phyloP scores from a whole-genome alignment of 2,329 filamentous ascomycete genomes.

The Fusarium globosum region DNA sequence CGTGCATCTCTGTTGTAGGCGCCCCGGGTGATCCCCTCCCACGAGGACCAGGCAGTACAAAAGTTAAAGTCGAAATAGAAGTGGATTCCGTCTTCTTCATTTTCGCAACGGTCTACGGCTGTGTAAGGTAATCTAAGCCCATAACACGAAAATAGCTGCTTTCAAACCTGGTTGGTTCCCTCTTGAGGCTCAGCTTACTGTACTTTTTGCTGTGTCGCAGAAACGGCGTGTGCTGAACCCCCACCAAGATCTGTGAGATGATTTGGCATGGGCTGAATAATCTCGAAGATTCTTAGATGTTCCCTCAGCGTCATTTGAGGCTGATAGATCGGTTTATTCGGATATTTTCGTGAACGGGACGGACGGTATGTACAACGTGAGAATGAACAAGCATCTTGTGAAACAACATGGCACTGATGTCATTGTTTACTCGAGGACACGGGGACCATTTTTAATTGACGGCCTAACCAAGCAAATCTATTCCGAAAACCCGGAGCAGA shows the following conservation, averaged over 20 bases:
- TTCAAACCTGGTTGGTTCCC: constrained; percentile 25
- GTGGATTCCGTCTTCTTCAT: background rate
- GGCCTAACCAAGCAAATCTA: background rate
- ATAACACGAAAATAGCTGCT: constrained; percentile 12
- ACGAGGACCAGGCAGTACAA: constrained; percentile 10
- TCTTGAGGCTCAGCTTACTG: constrained; percentile 9
- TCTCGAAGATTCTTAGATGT: constrained; percentile 22
- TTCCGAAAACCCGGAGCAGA: background rate
- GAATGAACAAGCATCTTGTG: constrained; percentile 6
- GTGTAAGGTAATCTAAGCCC: constrained; percentile 18
- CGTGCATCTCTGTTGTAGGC: constrained; percentile 46
- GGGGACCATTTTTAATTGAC: background rate
- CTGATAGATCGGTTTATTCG: constrained; percentile 4
- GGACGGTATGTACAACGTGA: background rate
- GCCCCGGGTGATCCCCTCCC: constrained; percentile 25
- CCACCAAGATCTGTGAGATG: constrained; percentile 7
- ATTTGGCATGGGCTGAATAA: constrained; percentile 15
- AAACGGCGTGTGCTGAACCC: constrained; percentile 4
- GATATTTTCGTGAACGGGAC: background rate
- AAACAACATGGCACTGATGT: constrained; percentile 30
- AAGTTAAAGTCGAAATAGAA: background rate
- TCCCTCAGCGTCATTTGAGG: background rate
- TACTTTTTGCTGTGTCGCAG: background rate
- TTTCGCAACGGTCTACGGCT: constrained; percentile 11
- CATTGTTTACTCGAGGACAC: constrained; percentile 23